Conservation (phyloP, 2,329 filamentous ascomycete genomes). For the Colletotrichum sp. region DNA sequence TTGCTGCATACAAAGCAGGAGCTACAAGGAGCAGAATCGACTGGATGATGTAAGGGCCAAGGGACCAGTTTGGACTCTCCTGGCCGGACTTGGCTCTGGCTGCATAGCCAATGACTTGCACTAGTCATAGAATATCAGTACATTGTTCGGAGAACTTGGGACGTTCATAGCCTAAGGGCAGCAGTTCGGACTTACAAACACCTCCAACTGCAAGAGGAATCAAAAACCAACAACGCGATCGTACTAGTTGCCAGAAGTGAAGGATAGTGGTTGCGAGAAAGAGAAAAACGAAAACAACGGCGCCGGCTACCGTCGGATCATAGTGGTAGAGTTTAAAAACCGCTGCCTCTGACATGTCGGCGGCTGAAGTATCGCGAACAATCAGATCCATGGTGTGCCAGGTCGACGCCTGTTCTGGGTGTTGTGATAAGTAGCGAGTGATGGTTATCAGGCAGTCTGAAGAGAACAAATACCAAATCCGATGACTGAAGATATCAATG, state of each 20-base stretch:
- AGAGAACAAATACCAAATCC: not conserved
- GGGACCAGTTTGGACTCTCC: constrained; percentile 43
- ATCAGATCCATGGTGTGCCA: not conserved
- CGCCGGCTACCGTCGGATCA: constrained; percentile 46
- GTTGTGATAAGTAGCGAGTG: not conserved
- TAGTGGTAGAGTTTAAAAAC: constrained; percentile 47
- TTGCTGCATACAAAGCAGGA: constrained; percentile 52
- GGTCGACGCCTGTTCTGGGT: not conserved
- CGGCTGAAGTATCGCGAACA: not conserved
- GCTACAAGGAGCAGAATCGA: constrained; percentile 47
- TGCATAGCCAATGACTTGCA: constrained; percentile 56
- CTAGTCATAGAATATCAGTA: constrained; percentile 26
- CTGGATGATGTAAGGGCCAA: constrained; percentile 45
- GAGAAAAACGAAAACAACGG: constrained; percentile 44
- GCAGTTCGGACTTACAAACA: constrained; percentile 40
- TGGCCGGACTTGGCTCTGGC: constrained; percentile 50
- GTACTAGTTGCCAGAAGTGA: constrained; percentile 45
- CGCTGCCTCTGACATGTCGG: not conserved
- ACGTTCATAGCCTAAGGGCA: constrained; percentile 15
- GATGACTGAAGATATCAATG: not conserved
- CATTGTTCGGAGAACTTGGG: not conserved
- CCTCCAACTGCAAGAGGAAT: constrained; percentile 57
- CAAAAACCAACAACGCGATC: constrained; percentile 54
- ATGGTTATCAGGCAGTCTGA: not conserved
- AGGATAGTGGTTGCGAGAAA: constrained; percentile 43